Percentiles rank a stretch among this genome's conserved stretches.
These are phyloP conservation scores for Suhomyces bribrorum DNA, from an alignment of 1,139 yeast species.

Conservation along the genomic window DNA sequence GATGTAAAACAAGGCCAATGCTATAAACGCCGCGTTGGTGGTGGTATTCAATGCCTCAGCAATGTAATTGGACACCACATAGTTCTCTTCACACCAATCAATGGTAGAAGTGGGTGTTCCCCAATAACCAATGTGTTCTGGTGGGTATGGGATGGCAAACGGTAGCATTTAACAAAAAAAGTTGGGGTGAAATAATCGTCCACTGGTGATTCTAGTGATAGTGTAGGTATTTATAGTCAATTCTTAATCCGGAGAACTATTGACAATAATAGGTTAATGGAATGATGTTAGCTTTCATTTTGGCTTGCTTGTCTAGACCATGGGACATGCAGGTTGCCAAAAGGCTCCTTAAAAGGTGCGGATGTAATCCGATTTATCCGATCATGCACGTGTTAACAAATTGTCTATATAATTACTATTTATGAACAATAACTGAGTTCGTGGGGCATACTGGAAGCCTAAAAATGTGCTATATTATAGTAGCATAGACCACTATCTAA, in stretches of 20 bases:
- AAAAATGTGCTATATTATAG: too few relatives aligned
- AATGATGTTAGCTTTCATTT: background rate
- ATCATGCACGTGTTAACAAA: conserved; percentile 4
- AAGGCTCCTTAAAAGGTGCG: background rate
- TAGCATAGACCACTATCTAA: too few relatives aligned
- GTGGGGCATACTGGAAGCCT: too few relatives aligned
- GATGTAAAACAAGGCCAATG: conserved; percentile 68
- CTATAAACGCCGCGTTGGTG: conserved; percentile 71
- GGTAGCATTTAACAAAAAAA: conserved; percentile 37
- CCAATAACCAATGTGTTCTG: conserved; percentile 50
- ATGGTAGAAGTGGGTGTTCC: conserved; percentile 68
- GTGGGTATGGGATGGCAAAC: conserved; percentile 49
- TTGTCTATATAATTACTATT: too few relatives aligned
- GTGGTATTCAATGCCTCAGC: conserved; percentile 88
- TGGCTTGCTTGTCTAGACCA: background rate
- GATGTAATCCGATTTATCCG: background rate
- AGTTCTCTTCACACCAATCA: conserved; percentile 97
- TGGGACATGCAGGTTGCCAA: background rate
- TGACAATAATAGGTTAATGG: background rate
- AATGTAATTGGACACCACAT: conserved; percentile 76
- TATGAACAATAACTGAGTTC: too few relatives aligned
- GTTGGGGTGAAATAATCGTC: too few relatives aligned
- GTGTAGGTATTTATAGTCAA: background rate
- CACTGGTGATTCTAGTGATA: too few relatives aligned
- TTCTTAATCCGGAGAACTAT: background rate